Evolutionary conservation across 2,329 filamentous ascomycete species (phyloP), one percentile per base, ranked within the genome.

Genomic region (Neofusicoccum cordaticola): DNA sequence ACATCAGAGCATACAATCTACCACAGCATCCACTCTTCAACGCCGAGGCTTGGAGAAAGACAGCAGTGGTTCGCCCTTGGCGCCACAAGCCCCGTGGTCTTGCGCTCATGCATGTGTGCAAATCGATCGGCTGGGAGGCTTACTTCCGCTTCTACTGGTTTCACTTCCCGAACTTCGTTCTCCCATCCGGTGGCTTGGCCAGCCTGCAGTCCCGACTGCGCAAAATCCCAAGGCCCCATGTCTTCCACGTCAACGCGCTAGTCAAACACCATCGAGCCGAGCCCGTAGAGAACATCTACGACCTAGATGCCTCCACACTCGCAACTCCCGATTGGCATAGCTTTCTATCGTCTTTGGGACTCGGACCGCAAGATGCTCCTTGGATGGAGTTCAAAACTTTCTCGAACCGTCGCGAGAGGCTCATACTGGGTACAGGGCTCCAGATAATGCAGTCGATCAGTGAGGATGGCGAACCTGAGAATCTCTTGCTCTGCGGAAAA

Each of bases 101-200:
- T 17, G 17, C 19, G 3, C 56, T 60, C 12, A 17, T 60, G 7
- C 1, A 9, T 9, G 56, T 60, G n/a, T 47, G 22, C n/a, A n/a
- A 2, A 15, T 19, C 8, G 3, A 22, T 60, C 9, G n/a, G 31
- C 5, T 12, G 4, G 15, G 56, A 60, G 31, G 39, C 27, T 17
- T 37, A 7, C 41, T 60, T 35, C n/a, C 56, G 56, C 27, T 60
- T 60, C 27, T 60, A 45, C 31, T 60, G 56, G 56, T 60, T 60
- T 9, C 56, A 60, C 19, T 37, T 60, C 13, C 41, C 56, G 9
- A 60, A 60, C 7, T 37, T 8, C 11, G 12, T 37, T 9, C 19
- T 60, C 9, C n/a, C 13, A 1, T 2, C 8, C 3, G 6, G 12
- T 15, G 13, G 12, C 9, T 15, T 45, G 5, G 4, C 3, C 12